A percentile compares a stretch with the other conserved stretches of the same genome.
Evolutionary conservation across 2,329 filamentous ascomycete genomes (phyloP).

Genomic region (Clonostachys byssicola): DNA sequence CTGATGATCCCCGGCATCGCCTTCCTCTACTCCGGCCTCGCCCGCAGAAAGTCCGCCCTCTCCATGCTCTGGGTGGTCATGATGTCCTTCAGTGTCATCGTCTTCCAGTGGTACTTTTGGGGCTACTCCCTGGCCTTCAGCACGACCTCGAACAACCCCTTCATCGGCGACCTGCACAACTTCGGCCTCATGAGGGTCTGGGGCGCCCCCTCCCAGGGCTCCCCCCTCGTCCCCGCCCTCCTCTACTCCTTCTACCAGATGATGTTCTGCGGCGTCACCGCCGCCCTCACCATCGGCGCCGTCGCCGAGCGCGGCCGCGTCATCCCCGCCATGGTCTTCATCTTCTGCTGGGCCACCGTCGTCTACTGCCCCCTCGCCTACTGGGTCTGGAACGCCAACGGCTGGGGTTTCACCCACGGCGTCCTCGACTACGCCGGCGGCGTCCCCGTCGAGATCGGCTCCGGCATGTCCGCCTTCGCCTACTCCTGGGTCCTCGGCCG

Average conservation of each 20-base stretch:
- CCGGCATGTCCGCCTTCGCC: constrained; percentile 86
- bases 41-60: constrained; percentile 94
- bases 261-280: constrained; percentile 95
- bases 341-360: constrained; percentile 92
- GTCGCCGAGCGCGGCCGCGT: constrained; percentile 92
- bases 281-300: constrained; percentile 84
- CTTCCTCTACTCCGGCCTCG: constrained; percentile 95
- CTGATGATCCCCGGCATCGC: constrained; percentile 96
- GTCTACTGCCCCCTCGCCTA: constrained; percentile 96
- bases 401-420: constrained; percentile 87
- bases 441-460: constrained; percentile 94
- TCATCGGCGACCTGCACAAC: constrained; percentile 85
- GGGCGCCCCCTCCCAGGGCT: constrained; percentile 80
- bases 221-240: constrained; percentile 81
- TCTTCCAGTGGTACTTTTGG: constrained; percentile 99
- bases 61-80: constrained; percentile 98
- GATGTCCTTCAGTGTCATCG: constrained; percentile 85
- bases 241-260: constrained; percentile 97
- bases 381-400: constrained; percentile 95
- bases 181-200: constrained; percentile 86
- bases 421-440: constrained; percentile 96
- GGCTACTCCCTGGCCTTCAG: constrained; percentile 95
- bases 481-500: constrained; percentile 95
- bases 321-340: constrained; percentile 90
- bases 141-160: constrained; percentile 74